phyloP scores from a whole-genome alignment of 345 rosid genomes.

The Euphorbia peplus region DNA sequence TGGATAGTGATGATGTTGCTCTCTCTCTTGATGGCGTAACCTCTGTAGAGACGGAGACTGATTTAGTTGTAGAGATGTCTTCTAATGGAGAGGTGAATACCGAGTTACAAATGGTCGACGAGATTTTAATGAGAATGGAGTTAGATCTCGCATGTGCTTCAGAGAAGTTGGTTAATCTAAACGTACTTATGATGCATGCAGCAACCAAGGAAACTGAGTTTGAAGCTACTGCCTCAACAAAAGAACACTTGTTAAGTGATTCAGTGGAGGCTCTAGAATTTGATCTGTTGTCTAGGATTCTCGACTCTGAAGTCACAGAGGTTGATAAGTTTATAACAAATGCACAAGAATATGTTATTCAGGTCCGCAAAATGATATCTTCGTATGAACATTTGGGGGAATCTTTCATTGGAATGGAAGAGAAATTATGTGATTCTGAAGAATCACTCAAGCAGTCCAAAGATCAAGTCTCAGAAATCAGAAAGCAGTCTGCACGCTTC shows the following conservation, averaged over 20 bases:
- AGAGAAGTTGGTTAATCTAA: constrained; percentile 73
- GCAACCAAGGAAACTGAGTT: constrained; percentile 70
- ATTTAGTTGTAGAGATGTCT: constrained; percentile 38
- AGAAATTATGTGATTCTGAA: constrained; percentile 53
- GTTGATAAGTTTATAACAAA: constrained; percentile 42
- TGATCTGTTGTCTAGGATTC: constrained; percentile 60
- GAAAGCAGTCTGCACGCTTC: constrained; percentile 53
- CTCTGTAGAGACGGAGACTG: constrained; percentile 44
- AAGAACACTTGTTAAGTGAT: constrained; percentile 27
- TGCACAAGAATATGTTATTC: constrained; percentile 38
- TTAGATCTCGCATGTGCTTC: constrained; percentile 67
- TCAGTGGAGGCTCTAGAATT: constrained; percentile 58
- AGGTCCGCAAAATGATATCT: constrained; percentile 39
- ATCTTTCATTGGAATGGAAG: constrained; percentile 48
- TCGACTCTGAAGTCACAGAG: constrained; percentile 63
- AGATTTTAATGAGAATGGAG: constrained; percentile 56
- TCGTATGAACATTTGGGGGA: constrained; percentile 46
- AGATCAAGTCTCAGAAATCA: constrained; percentile 65
- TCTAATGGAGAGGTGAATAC: constrained; percentile 44
- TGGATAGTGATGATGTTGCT: constrained; percentile 42
- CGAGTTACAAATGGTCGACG: constrained; percentile 39
- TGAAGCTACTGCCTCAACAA: constrained; percentile 46
- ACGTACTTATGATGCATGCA: constrained; percentile 68
- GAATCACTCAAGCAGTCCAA: constrained; percentile 47
- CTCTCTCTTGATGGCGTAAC: constrained; percentile 50